Evolutionary conservation across 208 protist species (phyloP).

Genomic region (Trichomonas tenax): DNA sequence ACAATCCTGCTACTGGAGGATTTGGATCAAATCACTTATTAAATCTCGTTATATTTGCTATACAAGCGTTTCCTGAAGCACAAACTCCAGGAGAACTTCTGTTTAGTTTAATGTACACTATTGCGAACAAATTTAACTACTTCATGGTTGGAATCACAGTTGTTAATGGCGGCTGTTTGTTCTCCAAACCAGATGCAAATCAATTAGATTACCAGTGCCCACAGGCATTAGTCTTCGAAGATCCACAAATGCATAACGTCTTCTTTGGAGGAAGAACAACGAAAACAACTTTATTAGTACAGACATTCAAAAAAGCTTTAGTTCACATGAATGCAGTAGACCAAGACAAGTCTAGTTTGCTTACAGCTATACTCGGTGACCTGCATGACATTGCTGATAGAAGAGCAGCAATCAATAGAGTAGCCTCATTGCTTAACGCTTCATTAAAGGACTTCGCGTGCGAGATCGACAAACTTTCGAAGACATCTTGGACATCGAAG

Average conservation of each 20-base stretch:
- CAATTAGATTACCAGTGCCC: not conserved
- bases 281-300: not conserved
- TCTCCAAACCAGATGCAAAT: not conserved
- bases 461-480: not conserved
- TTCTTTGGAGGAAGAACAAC: not conserved
- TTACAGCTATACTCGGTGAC: not conserved
- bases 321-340: not conserved
- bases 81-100: not conserved
- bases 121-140: constrained; percentile 11
- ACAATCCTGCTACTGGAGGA: not conserved
- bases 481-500: not conserved
- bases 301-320: not conserved
- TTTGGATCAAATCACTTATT: constrained; percentile 17
- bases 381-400: not conserved
- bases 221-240: not conserved
- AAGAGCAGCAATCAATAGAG: not conserved
- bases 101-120: not conserved
- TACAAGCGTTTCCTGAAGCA: not conserved
- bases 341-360: not conserved
- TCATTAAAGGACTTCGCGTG: not conserved
- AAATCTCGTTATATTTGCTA: not conserved
- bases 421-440: not conserved
- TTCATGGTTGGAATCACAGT: not conserved
- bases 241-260: not conserved
- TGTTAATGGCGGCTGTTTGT: not conserved